phyloP scores from a whole-genome alignment of 768 basidiomycete genomes.

The Boletus tomentosulus region DNA sequence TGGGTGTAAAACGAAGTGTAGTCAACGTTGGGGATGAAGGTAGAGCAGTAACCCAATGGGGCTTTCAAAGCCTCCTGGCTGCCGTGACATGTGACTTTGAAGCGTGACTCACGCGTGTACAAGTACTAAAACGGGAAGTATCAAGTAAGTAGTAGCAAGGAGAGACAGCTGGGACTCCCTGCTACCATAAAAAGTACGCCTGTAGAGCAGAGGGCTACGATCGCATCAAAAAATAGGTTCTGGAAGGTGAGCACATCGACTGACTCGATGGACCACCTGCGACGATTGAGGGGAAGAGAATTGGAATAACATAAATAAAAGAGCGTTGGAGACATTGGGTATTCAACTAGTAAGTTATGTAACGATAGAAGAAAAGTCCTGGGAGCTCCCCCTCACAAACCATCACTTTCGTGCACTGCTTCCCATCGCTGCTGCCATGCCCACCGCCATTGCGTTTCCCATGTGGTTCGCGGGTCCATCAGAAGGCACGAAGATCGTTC shows the following conservation, averaged over 20 bases:
- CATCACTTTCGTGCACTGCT: conserved; percentile 16
- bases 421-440: conserved; percentile 70
- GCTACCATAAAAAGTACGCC: background rate
- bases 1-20: conserved; percentile 14
- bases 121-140: conserved; percentile 12
- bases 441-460: conserved; percentile 58
- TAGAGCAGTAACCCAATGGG: conserved; percentile 20
- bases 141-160: background rate
- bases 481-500: conserved; percentile 65
- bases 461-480: conserved; percentile 56
- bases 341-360: background rate
- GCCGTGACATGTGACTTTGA: conserved; percentile 29
- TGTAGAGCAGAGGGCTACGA: conserved; percentile 5
- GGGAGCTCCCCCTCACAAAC: background rate
- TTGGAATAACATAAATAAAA: background rate
- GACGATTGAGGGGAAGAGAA: background rate
- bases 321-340: background rate
- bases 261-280: background rate
- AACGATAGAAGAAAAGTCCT: background rate
- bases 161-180: background rate
- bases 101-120: conserved; percentile 25
- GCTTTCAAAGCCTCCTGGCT: conserved; percentile 31
- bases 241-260: background rate
- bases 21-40: conserved; percentile 26
- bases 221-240: background rate